Evolutionary conservation across 306 rosid species (phyloP).

Genomic region (Cicer cuneatum): DNA sequence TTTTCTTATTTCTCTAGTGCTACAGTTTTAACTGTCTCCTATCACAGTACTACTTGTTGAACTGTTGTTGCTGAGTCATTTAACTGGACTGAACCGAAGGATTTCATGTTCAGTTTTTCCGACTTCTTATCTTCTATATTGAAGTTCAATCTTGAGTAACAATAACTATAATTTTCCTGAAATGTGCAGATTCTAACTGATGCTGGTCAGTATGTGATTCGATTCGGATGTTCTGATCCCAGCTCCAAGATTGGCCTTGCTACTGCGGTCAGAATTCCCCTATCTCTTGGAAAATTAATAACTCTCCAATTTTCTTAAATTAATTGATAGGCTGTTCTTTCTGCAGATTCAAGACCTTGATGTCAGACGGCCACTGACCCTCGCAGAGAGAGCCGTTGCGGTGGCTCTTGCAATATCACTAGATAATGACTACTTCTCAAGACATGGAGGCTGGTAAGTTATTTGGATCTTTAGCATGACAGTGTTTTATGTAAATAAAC

Average conservation of each 20-base stretch:
- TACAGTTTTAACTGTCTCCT: conserved; percentile 16
- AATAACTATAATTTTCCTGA: not conserved
- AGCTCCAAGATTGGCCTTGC: conserved; percentile 72
- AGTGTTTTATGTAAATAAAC: conserved; percentile 20
- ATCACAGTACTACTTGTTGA: not conserved
- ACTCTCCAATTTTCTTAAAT: conserved; percentile 3
- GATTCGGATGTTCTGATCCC: conserved; percentile 83
- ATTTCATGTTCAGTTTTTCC: conserved; percentile 31
- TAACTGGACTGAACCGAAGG: conserved; percentile 7
- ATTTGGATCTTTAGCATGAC: conserved; percentile 35
- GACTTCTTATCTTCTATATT: conserved; percentile 11
- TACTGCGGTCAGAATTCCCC: conserved; percentile 53
- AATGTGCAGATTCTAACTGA: conserved; percentile 82
- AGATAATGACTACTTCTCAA: conserved; percentile 95
- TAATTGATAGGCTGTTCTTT: conserved; percentile 26
- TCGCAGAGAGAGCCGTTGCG: conserved; percentile 91
- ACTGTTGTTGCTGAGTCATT: conserved; percentile 15
- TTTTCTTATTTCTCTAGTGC: conserved; percentile 13
- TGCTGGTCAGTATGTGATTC: conserved; percentile 95
- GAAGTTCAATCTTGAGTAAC: conserved; percentile 22
- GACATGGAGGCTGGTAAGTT: conserved; percentile 95
- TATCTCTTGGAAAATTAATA: not conserved
- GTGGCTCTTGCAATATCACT: conserved; percentile 97
- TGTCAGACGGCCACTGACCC: conserved; percentile 69
- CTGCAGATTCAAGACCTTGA: conserved; percentile 83